Conservation (phyloP, 208 protist species). For the Leishmania aethiopica region DNA sequence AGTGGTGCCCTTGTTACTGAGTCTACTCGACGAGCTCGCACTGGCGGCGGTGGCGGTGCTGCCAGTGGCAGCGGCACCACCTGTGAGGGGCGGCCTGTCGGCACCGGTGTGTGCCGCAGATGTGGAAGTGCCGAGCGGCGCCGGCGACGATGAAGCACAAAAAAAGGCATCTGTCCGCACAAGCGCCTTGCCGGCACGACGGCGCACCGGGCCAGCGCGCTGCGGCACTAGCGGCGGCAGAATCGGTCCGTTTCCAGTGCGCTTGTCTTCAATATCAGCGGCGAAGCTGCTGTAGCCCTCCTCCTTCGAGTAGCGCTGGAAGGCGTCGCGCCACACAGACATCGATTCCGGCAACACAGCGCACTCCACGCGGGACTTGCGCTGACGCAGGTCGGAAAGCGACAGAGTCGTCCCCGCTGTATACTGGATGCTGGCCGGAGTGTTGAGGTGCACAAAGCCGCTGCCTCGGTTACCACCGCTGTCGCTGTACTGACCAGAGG, state of each 20-base stretch:
- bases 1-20: neutral
- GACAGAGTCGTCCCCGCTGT: conserved; percentile 68
- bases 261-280: conserved; percentile 67
- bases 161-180: conserved; percentile 14
- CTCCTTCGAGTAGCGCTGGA: conserved; percentile 40
- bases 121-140: neutral
- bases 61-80: neutral
- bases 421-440: conserved; percentile 75
- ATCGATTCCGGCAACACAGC: conserved; percentile 59
- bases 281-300: conserved; percentile 67
- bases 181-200: conserved; percentile 2
- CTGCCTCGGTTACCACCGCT: conserved; percentile 41
- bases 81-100: neutral
- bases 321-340: conserved; percentile 60
- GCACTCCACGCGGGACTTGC: conserved; percentile 61
- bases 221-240: conserved; percentile 52
- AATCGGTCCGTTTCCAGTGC: conserved; percentile 53
- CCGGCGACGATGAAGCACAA: neutral
- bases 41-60: neutral
- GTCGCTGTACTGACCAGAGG: neutral
- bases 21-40: neutral
- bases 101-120: neutral
- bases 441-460: conserved; percentile 91
- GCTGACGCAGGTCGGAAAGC: conserved; percentile 55
- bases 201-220: conserved; percentile 20